phyloP scores from a whole-genome alignment of 495 filamentous ascomycete species.

The Ascobolus immersus region DNA sequence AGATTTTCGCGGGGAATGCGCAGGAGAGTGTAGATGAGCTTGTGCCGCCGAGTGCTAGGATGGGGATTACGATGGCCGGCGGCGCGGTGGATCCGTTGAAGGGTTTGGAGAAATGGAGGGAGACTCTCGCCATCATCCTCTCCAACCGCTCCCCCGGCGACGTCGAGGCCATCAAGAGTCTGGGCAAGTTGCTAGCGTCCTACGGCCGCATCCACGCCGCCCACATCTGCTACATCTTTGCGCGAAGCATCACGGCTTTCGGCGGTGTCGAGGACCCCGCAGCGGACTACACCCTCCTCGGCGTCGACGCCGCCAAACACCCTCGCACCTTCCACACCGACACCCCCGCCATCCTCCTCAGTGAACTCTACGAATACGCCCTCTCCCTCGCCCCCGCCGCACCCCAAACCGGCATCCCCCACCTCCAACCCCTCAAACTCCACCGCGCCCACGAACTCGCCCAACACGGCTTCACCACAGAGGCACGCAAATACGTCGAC shows the following conservation, averaged over 20 bases:
- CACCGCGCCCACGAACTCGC: constrained; percentile 62
- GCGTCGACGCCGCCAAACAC: constrained; percentile 46
- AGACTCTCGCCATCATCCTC: constrained; percentile 62
- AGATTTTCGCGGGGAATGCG: constrained; percentile 74
- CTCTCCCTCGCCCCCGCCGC: constrained; percentile 20
- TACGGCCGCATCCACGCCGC: constrained; percentile 81
- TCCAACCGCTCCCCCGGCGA: constrained; percentile 70
- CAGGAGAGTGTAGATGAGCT: constrained; percentile 91
- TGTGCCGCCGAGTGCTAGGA: constrained; percentile 77
- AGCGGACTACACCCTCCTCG: constrained; percentile 55
- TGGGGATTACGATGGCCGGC: constrained; percentile 30
- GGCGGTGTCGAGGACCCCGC: constrained; percentile 64
- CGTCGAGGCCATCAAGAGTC: constrained; percentile 42
- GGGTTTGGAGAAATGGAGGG: constrained; percentile 78
- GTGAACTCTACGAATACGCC: constrained; percentile 77
- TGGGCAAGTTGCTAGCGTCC: constrained; percentile 59
- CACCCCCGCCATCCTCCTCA: constrained; percentile 61
- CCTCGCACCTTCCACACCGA: constrained; percentile 44
- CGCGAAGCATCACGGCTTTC: constrained; percentile 33
- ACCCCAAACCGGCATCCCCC: constrained; percentile 28
- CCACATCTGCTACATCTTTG: constrained; percentile 54
- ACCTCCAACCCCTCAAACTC: constrained; percentile 72
- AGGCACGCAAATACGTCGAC: constrained; percentile 81
- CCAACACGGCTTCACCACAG: constrained; percentile 52
- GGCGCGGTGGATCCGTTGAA: constrained; percentile 54